Conservation (phyloP, 345 rosid species). For the Populus tremula region DNA sequence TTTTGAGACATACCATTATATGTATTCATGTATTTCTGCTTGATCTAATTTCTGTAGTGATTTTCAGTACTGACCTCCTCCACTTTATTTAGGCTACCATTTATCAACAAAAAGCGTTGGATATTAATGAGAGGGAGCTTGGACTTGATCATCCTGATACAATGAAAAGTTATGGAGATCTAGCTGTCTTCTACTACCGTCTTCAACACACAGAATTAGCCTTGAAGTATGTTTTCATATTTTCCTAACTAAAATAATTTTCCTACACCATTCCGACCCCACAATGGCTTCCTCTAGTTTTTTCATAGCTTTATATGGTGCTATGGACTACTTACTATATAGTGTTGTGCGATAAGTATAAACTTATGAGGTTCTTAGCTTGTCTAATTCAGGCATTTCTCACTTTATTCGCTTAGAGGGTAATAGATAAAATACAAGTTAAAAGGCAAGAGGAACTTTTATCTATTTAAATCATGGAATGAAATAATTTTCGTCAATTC, state of each 20-base stretch:
- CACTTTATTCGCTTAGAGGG: neutral
- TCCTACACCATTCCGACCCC: conserved; percentile 1
- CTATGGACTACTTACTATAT: neutral
- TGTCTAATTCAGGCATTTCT: neutral
- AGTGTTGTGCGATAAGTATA: neutral
- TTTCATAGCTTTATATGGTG: conserved; percentile 3
- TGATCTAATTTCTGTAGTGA: neutral
- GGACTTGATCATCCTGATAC: conserved; percentile 42
- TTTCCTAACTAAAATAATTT: conserved; percentile 14
- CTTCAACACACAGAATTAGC: conserved; percentile 38
- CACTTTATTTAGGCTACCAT: conserved; percentile 39
- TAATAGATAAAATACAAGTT: too few relatives aligned
- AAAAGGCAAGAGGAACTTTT: neutral
- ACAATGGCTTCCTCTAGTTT: neutral
- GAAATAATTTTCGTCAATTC: neutral
- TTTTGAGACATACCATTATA: neutral
- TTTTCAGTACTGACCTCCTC: conserved; percentile 21
- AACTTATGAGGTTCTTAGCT: neutral
- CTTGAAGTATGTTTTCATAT: conserved; percentile 29
- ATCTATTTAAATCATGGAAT: neutral
- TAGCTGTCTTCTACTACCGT: conserved; percentile 37
- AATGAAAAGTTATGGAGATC: conserved; percentile 39
- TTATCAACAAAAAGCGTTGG: conserved; percentile 37
- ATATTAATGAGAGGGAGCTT: conserved; percentile 38
- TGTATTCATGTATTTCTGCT: neutral